A percentile compares a stretch with the other conserved stretches of the same genome.
Evolutionary conservation across 106 monocot genomes (phyloP).

Genomic region (Posidonia australis): DNA sequence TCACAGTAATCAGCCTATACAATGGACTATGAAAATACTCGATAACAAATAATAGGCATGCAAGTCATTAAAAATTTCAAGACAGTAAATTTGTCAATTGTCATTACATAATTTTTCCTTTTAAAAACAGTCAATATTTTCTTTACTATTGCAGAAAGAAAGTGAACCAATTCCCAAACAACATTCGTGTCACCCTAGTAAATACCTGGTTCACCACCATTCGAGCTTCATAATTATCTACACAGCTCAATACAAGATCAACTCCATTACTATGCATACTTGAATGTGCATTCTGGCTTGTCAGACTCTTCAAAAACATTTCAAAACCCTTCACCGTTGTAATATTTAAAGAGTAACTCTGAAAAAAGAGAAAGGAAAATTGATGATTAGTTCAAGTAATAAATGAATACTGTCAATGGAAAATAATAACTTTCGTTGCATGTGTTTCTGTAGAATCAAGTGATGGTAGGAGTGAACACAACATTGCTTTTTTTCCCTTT

Average conservation of each 20-base stretch:
- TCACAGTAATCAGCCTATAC: too few species aligned
- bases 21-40: too few species aligned
- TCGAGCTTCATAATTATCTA: slow-evolving; percentile 98
- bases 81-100: too few species aligned
- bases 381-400: background rate
- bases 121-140: too few species aligned
- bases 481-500: too few species aligned
- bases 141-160: too few species aligned
- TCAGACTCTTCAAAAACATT: slow-evolving; percentile 68
- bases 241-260: slow-evolving; percentile 96
- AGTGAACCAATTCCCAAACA: too few species aligned
- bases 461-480: too few species aligned
- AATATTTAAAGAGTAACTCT: slow-evolving; percentile 98
- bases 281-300: slow-evolving; percentile 23
- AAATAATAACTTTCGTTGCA: background rate
- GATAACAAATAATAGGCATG: too few species aligned
- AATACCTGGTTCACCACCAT: slow-evolving; percentile 97
- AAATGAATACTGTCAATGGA: background rate
- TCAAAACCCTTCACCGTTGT: slow-evolving; percentile 94
- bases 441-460: too few species aligned
- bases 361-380: background rate
- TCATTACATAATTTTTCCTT: too few species aligned
- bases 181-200: background rate
- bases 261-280: slow-evolving; percentile 43
- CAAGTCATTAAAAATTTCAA: too few species aligned